A percentile compares a stretch with the other conserved stretches of the same genome.
Evolutionary conservation across 106 monocot genomes (phyloP).

Genomic region (Dendrobium officinale): DNA sequence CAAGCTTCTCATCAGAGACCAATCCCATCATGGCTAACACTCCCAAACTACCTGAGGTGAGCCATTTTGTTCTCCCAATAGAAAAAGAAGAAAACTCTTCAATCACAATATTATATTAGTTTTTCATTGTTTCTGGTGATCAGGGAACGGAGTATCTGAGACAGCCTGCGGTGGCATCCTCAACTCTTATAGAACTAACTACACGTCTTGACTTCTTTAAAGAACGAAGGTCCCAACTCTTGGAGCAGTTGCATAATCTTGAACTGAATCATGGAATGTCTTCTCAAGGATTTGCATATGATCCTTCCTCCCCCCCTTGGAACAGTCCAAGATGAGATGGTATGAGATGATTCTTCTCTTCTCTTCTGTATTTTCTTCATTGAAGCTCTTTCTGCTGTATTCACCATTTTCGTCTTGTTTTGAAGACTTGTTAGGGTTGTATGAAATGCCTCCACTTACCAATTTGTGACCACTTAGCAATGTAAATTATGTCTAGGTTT

Average conservation of each 20-base stretch:
- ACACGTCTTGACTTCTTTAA: slow-evolving; percentile 98
- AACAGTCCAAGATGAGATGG: slow-evolving; percentile 46
- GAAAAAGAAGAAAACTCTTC: neutral
- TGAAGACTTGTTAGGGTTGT: neutral
- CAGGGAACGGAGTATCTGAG: slow-evolving; percentile 48
- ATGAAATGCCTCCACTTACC: neutral
- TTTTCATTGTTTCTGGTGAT: neutral
- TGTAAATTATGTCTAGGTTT: neutral
- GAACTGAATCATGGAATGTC: slow-evolving; percentile 53
- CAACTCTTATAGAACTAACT: slow-evolving; percentile 84
- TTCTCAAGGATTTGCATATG: slow-evolving; percentile 52
- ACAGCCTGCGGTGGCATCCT: slow-evolving; percentile 53
- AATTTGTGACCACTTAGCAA: neutral
- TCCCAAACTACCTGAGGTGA: slow-evolving; percentile 53
- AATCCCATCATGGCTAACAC: slow-evolving; percentile 15
- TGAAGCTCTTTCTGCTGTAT: neutral
- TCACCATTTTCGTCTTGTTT: neutral
- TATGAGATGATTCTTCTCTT: too few relatives aligned
- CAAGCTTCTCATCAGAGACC: slow-evolving; percentile 30
- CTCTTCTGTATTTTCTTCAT: slow-evolving; percentile 22
- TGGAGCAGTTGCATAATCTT: slow-evolving; percentile 91
- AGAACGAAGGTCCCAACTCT: slow-evolving; percentile 85
- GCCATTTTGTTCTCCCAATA: neutral
- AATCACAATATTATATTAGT: neutral
- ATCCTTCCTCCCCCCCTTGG: slow-evolving; percentile 73